Conservation (phyloP, 2,329 filamentous ascomycete species). For the Karstenula rhodostoma region DNA sequence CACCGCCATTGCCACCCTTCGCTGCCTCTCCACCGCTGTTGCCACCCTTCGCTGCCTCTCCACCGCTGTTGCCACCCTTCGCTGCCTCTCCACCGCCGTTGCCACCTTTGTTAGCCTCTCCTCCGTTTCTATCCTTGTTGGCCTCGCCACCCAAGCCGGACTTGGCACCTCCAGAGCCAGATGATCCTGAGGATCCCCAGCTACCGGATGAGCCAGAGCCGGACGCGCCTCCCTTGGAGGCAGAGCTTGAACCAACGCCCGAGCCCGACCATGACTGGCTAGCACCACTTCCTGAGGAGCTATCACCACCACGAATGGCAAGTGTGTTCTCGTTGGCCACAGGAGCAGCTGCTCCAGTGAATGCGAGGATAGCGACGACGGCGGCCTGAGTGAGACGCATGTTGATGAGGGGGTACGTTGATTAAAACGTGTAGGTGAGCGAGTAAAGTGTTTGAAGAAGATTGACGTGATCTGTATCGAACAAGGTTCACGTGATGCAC, state of each 20-base stretch:
- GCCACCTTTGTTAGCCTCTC: neutral
- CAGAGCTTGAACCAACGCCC: neutral
- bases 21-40: neutral
- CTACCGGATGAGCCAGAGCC: neutral
- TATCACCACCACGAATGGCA: neutral
- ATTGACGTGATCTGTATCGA: neutral
- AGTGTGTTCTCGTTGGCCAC: neutral
- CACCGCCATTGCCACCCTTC: neutral
- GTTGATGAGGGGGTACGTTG: neutral
- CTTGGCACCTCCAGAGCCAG: neutral
- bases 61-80: neutral
- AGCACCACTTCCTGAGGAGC: neutral
- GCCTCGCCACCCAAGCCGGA: neutral
- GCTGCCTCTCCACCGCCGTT: neutral
- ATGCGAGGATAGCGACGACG: slow-evolving; percentile 4
- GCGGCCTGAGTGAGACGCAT: slow-evolving; percentile 7
- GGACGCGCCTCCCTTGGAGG: neutral
- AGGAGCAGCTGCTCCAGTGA: slow-evolving; percentile 8
- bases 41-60: neutral
- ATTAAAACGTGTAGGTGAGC: neutral
- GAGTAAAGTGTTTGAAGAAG: neutral
- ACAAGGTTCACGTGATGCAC: neutral
- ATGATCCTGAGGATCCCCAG: neutral
- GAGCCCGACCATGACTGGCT: neutral
- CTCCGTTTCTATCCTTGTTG: neutral